Base-by-base conservation (phyloP, 1,284 basidiomycete species). In the Sporisorium iseilematis-ciliati region DNA sequence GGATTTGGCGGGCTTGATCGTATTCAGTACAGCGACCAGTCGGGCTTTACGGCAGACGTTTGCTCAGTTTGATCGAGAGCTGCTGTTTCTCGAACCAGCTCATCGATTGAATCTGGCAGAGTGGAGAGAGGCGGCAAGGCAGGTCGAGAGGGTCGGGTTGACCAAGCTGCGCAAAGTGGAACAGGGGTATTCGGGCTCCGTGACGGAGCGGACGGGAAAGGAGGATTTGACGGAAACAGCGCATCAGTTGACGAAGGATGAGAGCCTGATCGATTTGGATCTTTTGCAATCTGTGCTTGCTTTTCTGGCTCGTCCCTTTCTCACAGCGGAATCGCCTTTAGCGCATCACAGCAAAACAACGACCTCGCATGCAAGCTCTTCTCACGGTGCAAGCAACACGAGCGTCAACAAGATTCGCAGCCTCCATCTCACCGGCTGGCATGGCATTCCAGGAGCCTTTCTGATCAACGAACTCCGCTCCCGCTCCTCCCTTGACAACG, bases 391-490 rank as follows among this genome's bases (percentile, higher is more conserved):
- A 25, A 12, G 1, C 38, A 25, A 12, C 20, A 5, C 40, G 2
- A 29, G 31, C 14, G 45, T 51, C 38, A 59, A 58, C 48, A 46
- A 61, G 25, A 61, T 73, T 11, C 60, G 52, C 14, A 29, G 48
- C 43, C 43, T 73, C 11, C 43, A 62, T 42, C 41, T 73, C 21
- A 59, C 57, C 6, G 70, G 70, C 18, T 73, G 70, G 70, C 70
- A 73, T 33, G 70, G 70, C 16, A 67, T 73, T 12, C 60, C 70
- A 12, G 70, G 70, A n/a, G 58, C 60, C 0, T 73, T 73, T 40
- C 14, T 73, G 20, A 57, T 73, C 43, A 60, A 73, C 3, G 65
- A 73, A 21, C 60, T 73, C n/a, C 70, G 65, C 29, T 38, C 21
- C n/a, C 70, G 65, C 29, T 50, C 61, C 7, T 46, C 53, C 43